These are phyloP conservation scores for Fonsecaea multimorphosa DNA, from an alignment of 2,329 filamentous ascomycete genomes.

Conservation along the genomic window DNA sequence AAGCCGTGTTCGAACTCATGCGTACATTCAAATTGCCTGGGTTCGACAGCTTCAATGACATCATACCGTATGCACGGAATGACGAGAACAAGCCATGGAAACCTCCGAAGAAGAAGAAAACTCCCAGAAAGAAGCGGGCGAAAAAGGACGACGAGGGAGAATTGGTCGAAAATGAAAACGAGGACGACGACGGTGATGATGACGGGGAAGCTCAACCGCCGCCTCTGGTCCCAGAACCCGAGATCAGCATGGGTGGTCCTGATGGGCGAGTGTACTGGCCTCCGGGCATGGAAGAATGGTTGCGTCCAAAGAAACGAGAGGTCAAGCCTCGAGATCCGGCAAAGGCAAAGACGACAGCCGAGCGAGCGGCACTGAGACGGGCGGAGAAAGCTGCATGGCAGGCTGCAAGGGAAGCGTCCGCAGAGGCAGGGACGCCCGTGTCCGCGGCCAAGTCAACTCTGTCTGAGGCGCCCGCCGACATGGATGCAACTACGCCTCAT, in stretches of 20 bases:
- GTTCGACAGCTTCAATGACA: conserved; percentile 74
- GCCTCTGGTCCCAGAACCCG: conserved; percentile 65
- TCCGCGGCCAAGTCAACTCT: not conserved
- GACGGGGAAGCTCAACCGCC: conserved; percentile 53
- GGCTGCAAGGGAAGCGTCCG: conserved; percentile 34
- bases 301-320: conserved; percentile 77
- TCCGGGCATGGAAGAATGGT: conserved; percentile 85
- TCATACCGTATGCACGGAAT: conserved; percentile 75
- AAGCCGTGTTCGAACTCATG: conserved; percentile 95
- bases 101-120: conserved; percentile 49
- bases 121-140: conserved; percentile 49
- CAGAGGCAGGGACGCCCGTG: conserved; percentile 8
- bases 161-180: conserved; percentile 47
- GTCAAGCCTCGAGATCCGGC: conserved; percentile 55
- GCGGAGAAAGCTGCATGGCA: conserved; percentile 41
- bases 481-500: conserved; percentile 2
- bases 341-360: conserved; percentile 46
- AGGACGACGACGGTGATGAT: conserved; percentile 45
- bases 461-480: conserved; percentile 6
- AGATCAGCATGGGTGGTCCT: conserved; percentile 85
- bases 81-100: conserved; percentile 73
- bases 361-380: conserved; percentile 40
- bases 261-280: conserved; percentile 89
- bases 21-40: conserved; percentile 82
- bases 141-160: conserved; percentile 43